A percentile compares a stretch with the other conserved stretches of the same genome.
Conservation (phyloP, 73 alveolate genomes). For the Blepharisma japonicum region DNA sequence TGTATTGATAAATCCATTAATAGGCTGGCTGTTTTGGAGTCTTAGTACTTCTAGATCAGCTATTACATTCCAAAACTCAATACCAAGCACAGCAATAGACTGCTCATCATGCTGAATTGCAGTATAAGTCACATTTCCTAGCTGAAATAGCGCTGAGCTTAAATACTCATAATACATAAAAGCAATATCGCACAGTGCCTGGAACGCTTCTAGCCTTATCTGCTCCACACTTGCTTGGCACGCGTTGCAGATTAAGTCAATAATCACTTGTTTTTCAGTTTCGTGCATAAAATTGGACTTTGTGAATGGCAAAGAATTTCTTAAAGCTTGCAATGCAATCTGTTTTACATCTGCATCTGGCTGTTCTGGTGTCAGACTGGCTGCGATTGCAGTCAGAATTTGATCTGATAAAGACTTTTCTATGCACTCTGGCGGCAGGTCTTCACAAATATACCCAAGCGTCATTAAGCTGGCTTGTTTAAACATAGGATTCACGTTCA, state of each 20-base stretch:
- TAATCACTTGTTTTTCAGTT: constrained; percentile 4
- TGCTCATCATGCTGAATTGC: not conserved
- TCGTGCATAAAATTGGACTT: not conserved
- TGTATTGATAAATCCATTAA: constrained; percentile 17
- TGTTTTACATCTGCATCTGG: constrained; percentile 5
- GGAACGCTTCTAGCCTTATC: not conserved
- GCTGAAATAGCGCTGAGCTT: not conserved
- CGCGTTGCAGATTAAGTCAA: not conserved
- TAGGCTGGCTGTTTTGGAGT: not conserved
- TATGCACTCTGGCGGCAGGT: not conserved
- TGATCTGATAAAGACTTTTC: not conserved
- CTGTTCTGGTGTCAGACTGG: not conserved
- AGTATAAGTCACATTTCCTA: constrained; percentile 11
- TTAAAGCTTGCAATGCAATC: constrained; percentile 30
- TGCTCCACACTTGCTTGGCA: not conserved
- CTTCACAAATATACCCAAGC: constrained; percentile 32
- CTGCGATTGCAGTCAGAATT: constrained; percentile 10
- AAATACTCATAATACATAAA: constrained; percentile 16
- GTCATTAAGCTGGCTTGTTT: constrained; percentile 32
- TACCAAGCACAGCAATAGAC: not conserved
- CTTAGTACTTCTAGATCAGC: constrained; percentile 15
- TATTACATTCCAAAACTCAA: constrained; percentile 18
- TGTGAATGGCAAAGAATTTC: constrained; percentile 17
- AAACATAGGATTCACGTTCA: constrained; percentile 2
- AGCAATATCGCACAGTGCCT: constrained; percentile 3